These are phyloP conservation scores for Lipomyces anomalus DNA, from an alignment of 805 yeast genomes.

Conservation along the genomic window DNA sequence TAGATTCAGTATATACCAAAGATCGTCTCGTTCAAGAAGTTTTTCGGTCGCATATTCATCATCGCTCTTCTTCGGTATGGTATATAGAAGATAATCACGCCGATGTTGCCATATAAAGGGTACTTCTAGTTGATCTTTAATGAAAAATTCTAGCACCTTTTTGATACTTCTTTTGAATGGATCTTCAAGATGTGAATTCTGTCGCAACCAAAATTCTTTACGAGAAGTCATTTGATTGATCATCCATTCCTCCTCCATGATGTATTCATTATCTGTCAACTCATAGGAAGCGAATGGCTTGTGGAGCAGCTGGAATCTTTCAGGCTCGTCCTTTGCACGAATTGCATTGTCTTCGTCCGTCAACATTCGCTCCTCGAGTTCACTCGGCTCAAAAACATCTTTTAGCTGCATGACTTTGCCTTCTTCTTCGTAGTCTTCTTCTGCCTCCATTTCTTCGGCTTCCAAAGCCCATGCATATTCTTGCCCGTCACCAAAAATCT, in stretches of 20 bases:
- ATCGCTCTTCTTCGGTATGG: conserved; percentile 39
- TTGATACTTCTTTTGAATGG: conserved; percentile 61
- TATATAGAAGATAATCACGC: conserved; percentile 72
- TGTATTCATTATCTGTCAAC: conserved; percentile 61
- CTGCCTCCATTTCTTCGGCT: conserved; percentile 65
- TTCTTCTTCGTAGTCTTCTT: conserved; percentile 33
- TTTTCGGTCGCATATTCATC: conserved; percentile 16
- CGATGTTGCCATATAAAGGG: conserved; percentile 95
- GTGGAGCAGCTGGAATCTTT: conserved; percentile 78
- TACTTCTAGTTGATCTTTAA: conserved; percentile 78
- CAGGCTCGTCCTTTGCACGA: conserved; percentile 84
- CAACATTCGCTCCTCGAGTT: conserved; percentile 80
- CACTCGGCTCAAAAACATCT: conserved; percentile 92
- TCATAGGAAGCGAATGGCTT: conserved; percentile 56
- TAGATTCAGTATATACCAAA: conserved; percentile 83
- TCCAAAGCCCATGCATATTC: conserved; percentile 98
- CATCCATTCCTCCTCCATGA: conserved; percentile 74
- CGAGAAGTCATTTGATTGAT: conserved; percentile 56
- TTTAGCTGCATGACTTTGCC: conserved; percentile 42
- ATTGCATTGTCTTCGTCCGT: conserved; percentile 89
- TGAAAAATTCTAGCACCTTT: conserved; percentile 62
- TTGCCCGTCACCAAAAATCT: conserved; percentile 93
- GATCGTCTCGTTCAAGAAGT: conserved; percentile 61
- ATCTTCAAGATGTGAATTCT: conserved; percentile 35
- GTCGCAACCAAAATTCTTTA: conserved; percentile 44